A percentile compares a stretch with the other conserved stretches of the same genome.
phyloP scores from a whole-genome alignment of 495 filamentous ascomycete species.

The Massariosphaeria phaeospora region DNA sequence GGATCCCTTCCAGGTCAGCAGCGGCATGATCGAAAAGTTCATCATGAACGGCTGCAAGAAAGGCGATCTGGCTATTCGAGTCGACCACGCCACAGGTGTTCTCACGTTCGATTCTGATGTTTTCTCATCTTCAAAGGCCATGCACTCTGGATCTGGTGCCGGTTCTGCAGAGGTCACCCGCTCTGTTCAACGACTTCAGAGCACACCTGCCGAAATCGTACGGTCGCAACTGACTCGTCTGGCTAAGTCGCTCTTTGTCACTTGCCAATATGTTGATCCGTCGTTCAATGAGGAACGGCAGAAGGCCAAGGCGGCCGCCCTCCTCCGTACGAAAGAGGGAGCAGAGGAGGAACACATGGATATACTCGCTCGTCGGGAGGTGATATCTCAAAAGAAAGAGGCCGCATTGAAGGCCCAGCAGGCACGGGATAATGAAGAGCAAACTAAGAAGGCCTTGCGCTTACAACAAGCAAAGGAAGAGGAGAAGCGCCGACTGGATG shows the following conservation, averaged over 20 bases:
- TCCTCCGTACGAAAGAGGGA: constrained; percentile 74
- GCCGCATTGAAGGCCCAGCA: constrained; percentile 78
- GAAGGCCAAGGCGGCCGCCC: constrained; percentile 73
- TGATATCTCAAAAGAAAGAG: constrained; percentile 96
- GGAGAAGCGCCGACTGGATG: constrained; percentile 76
- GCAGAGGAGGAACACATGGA: constrained; percentile 88
- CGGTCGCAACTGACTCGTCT: constrained; percentile 88
- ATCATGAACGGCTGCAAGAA: constrained; percentile 99
- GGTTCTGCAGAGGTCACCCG: constrained; percentile 88
- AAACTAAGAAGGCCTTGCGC: constrained; percentile 72
- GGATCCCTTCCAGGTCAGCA: constrained; percentile 89
- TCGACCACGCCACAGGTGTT: constrained; percentile 89
- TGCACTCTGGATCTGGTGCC: constrained; percentile 75
- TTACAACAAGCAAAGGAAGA: constrained; percentile 82
- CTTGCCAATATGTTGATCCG: constrained; percentile 92
- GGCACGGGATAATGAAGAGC: constrained; percentile 86
- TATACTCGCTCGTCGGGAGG: constrained; percentile 76
- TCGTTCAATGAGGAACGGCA: constrained; percentile 72
- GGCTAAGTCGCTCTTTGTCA: constrained; percentile 83
- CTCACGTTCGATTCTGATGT: constrained; percentile 97
- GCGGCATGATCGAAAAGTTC: constrained; percentile 95
- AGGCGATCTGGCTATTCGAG: constrained; percentile 91
- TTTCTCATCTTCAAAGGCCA: constrained; percentile 92
- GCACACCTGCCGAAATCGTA: constrained; percentile 96
- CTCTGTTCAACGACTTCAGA: constrained; percentile 90